Evolutionary conservation across 2,329 filamentous ascomycete species (phyloP).

Genomic region (Sporothrix euskadiensis): DNA sequence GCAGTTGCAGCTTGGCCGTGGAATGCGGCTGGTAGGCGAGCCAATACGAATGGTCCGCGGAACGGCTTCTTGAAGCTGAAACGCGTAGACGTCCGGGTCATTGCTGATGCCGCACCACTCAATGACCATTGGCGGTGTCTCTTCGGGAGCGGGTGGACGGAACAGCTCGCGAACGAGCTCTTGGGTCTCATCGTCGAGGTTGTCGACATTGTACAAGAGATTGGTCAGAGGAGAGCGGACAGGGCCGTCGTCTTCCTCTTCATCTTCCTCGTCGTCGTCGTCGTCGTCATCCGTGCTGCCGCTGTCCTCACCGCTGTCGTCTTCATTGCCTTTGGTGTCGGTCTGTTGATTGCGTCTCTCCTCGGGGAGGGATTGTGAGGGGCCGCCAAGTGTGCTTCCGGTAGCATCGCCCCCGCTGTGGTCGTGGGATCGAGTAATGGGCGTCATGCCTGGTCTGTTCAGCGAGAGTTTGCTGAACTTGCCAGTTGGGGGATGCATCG

Average conservation of each 20-base stretch:
- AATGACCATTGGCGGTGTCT: conserved; percentile 52
- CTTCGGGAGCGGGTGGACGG: conserved; percentile 36
- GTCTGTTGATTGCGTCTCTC: background rate
- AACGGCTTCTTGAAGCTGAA: conserved; percentile 57
- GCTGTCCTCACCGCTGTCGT: background rate
- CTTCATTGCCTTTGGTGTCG: background rate
- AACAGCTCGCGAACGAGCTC: conserved; percentile 48
- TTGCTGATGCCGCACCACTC: conserved; percentile 49
- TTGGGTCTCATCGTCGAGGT: conserved; percentile 36
- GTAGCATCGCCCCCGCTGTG: background rate
- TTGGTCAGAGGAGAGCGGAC: conserved; percentile 42
- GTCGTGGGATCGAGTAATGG: conserved; percentile 30
- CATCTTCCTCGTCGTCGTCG: conserved; percentile 32
- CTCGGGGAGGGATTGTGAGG: background rate
- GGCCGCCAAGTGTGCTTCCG: background rate
- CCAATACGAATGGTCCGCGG: conserved; percentile 55
- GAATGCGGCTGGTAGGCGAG: conserved; percentile 43
- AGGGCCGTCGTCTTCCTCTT: conserved; percentile 35
- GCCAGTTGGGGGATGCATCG: conserved; percentile 28
- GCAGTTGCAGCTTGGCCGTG: conserved; percentile 52
- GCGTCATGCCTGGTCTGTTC: conserved; percentile 26
- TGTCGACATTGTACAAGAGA: conserved; percentile 39
- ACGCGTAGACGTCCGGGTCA: conserved; percentile 52
- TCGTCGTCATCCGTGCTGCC: background rate
- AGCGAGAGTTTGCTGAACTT: conserved; percentile 30